Evolutionary conservation across 2,329 filamentous ascomycete genomes (phyloP).

Genomic region (Penicillium polonicum): DNA sequence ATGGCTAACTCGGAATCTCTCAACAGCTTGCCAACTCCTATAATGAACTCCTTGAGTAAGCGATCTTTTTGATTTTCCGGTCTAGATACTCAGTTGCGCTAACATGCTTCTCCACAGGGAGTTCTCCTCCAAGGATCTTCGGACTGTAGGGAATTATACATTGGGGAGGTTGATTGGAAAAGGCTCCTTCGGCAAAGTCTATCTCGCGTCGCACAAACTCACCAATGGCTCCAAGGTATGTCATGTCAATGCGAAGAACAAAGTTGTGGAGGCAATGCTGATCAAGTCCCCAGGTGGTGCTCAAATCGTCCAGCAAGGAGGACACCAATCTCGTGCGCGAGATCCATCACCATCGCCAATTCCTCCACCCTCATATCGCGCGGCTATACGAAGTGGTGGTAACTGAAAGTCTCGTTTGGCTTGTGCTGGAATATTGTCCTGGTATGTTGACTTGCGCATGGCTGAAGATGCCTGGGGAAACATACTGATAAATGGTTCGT

Average conservation of each 20-base stretch:
- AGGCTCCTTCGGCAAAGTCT: conserved; percentile 97
- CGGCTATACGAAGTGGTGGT: conserved; percentile 97
- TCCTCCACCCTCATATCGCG: conserved; percentile 95
- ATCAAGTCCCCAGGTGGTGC: conserved; percentile 68
- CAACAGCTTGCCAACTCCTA: conserved; percentile 90
- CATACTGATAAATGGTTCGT: not conserved
- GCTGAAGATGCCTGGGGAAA: not conserved
- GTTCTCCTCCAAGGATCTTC: conserved; percentile 87
- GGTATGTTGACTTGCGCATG: conserved; percentile 52
- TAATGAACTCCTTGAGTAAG: conserved; percentile 90
- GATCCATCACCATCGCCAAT: conserved; percentile 97
- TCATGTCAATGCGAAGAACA: not conserved
- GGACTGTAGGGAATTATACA: conserved; percentile 90
- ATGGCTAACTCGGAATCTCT: conserved; percentile 15
- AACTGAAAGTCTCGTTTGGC: conserved; percentile 90
- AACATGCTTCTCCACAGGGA: conserved; percentile 59
- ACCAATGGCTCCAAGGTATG: conserved; percentile 93
- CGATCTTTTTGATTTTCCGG: conserved; percentile 15
- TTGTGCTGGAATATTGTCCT: conserved; percentile 93
- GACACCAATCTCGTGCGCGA: conserved; percentile 94
- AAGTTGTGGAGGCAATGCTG: conserved; percentile 6
- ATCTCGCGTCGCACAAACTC: conserved; percentile 92
- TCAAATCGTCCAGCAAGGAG: conserved; percentile 95
- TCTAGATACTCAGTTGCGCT: conserved; percentile 9
- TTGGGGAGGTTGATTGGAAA: conserved; percentile 92